Evolutionary conservation across 352 stramenopile species (phyloP), one percentile per base, ranked within the genome.

Genomic region (Discostella stelligera): DNA sequence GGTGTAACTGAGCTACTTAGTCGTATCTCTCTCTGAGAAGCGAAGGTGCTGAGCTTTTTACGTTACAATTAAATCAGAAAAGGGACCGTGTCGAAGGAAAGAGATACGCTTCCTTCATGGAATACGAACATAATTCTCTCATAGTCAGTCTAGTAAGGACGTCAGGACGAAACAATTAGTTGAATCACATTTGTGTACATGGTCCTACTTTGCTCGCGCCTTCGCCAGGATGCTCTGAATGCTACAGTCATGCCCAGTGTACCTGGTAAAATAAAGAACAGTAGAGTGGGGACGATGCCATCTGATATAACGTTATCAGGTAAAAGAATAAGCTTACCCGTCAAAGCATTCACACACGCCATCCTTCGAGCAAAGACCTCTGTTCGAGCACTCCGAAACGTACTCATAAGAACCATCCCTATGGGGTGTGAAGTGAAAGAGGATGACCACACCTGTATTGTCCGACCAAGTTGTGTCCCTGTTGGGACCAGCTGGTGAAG

Each of bases 311-410:
- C 20, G 6, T 55, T 10, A 55, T 21, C 48, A 20, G 14, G 7
- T 20, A 25, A 14, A 7, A 21, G 48, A 58, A 90, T 2, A 10
- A 11, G 0, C 0, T 30, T 25, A 23, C 49, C n/a, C 89, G 59
- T 80, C 67, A 56, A 94, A 93, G 78, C 89, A 94, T 49, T 85
- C 60, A 65, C 89, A 93, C 14, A 91, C 13, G 58, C 84, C 89
- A 11, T 55, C 63, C 18, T 84, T 68, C n/a, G 86, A 67, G 27
- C 88, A 89, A 32, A 82, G 53, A 56, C 83, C 87, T 65, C 84
- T 84, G 56, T 88, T 91, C 27, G 83, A 91, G 80, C 67, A 85
- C 54, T 82, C 60, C 11, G 78, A 89, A 21, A 86, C 71, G 66
- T 89, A 89, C 30, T 86, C 25, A 53, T 75, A 85, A 3, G 46